These are phyloP conservation scores for Cercospora zeina DNA, from an alignment of 2,329 filamentous ascomycete species.

Conservation along the genomic window DNA sequence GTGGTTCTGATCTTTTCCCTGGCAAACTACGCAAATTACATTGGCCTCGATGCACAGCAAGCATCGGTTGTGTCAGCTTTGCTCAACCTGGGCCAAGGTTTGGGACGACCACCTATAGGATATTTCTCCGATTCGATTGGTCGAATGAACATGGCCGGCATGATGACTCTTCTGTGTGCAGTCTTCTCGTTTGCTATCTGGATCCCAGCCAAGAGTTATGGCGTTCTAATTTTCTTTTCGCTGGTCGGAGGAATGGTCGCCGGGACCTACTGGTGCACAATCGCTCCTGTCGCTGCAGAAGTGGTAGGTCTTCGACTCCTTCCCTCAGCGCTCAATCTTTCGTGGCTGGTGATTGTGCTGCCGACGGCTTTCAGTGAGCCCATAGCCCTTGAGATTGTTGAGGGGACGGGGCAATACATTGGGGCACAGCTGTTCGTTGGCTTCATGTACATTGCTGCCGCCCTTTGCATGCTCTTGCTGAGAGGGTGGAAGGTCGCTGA, in stretches of 20 bases:
- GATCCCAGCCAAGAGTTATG: conserved; percentile 68
- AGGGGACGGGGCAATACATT: conserved; percentile 54
- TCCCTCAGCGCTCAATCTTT: conserved; percentile 67
- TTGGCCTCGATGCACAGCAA: conserved; percentile 67
- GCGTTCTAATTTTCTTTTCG: conserved; percentile 69
- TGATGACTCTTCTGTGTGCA: conserved; percentile 63
- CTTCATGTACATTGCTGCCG: conserved; percentile 62
- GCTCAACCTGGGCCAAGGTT: conserved; percentile 65
- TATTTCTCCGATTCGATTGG: conserved; percentile 70
- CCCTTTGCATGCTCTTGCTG: conserved; percentile 56
- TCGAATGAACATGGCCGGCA: conserved; percentile 67
- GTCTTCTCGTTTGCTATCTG: conserved; percentile 70
- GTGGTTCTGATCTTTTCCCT: conserved; percentile 75
- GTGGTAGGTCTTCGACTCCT: conserved; percentile 69
- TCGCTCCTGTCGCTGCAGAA: conserved; percentile 70
- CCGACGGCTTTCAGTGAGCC: conserved; percentile 66
- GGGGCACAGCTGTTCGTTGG: conserved; percentile 62
- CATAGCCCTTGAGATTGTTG: conserved; percentile 57
- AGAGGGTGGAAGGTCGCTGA: conserved; percentile 63
- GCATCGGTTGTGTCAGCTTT: conserved; percentile 71
- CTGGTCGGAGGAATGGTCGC: conserved; percentile 66
- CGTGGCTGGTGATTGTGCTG: conserved; percentile 70
- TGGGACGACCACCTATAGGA: conserved; percentile 72
- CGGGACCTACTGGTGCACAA: conserved; percentile 67
- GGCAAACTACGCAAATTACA: conserved; percentile 68